Percentiles rank a stretch among this genome's conserved stretches.
Conservation (phyloP, 768 basidiomycete genomes). For the Cystobasidium tubakii region DNA sequence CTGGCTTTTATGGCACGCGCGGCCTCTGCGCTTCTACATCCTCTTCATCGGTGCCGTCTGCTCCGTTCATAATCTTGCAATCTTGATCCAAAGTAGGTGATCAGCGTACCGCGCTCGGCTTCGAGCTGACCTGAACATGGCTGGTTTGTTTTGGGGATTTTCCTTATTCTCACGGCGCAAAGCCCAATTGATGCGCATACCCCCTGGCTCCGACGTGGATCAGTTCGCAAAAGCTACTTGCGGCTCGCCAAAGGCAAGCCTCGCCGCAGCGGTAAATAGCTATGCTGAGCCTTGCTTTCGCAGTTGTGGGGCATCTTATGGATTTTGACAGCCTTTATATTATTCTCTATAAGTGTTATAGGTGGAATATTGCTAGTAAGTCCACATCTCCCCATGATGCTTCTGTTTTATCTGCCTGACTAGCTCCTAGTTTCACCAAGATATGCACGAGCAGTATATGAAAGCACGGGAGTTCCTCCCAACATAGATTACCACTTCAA, state of each 20-base stretch:
- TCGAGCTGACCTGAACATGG: neutral
- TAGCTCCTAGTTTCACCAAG: conserved; percentile 19
- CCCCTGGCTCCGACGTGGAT: neutral
- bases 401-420: neutral
- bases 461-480: conserved; percentile 16
- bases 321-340: neutral
- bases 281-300: neutral
- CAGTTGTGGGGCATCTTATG: conserved; percentile 26
- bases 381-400: too few species aligned
- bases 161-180: neutral
- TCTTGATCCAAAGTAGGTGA: neutral
- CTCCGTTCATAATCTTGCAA: conserved; percentile 5
- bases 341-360: neutral
- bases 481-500: neutral
- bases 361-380: conserved; percentile 11
- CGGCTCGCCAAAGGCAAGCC: neutral
- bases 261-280: neutral
- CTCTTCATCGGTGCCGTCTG: conserved; percentile 21
- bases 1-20: conserved; percentile 22
- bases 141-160: neutral
- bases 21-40: conserved; percentile 20
- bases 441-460: neutral
- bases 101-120: neutral
- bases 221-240: neutral
- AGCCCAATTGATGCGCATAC: neutral